Evolutionary conservation across 2,329 filamentous ascomycete genomes (phyloP), one percentile per base, ranked within the genome.

Genomic region (Berkeleyomyces rouxiae): DNA sequence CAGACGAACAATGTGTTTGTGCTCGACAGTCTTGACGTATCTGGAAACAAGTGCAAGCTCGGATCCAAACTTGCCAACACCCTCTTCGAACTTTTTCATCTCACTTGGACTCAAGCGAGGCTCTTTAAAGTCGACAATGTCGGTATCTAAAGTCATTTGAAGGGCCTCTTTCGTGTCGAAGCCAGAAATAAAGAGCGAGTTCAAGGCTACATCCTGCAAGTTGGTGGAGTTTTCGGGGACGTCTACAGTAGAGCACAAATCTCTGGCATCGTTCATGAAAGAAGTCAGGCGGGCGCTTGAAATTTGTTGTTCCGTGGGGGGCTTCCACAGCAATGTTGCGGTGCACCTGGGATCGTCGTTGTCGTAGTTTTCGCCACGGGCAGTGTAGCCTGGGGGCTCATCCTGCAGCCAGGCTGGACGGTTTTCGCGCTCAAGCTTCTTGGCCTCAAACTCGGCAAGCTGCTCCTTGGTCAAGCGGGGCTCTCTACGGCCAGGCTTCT

Each of bases 371-470:
- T 91, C 87, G 36, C 93, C 93, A 64, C 93, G 86, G 60, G 81
- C 81, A 16, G 95, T 80, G 70, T 95, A 99, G 5, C 93, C 93
- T 3, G 82, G 75, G 0, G 93, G 93, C 71, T 93, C 89, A 68
- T 97, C 93, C 76, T 95, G 85, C 40, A 97, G 81, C 90, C 90
- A 96, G 72, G 91, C 93, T 0, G 92, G 92, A 23, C 91, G 85
- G 66, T 86, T 89, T 62, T 90, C 89, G 65, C 85, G 84, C 67
- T 85, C 83, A 47, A 84, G 79, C 68, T 88, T 91, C 67, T 96
- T 90, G 6, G 86, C 86, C 72, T 96, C 92, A 5, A 90, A 77
- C 2, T 86, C 85, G 43, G 88, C 87, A 61, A 87, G 76, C 0
- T 85, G 83, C 68, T 96, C 91, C 71, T 93, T 95, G 36, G 86